Evolutionary conservation across 371 early-diverging fungal genomes (phyloP).

Genomic region (Zychaea mexicana): DNA sequence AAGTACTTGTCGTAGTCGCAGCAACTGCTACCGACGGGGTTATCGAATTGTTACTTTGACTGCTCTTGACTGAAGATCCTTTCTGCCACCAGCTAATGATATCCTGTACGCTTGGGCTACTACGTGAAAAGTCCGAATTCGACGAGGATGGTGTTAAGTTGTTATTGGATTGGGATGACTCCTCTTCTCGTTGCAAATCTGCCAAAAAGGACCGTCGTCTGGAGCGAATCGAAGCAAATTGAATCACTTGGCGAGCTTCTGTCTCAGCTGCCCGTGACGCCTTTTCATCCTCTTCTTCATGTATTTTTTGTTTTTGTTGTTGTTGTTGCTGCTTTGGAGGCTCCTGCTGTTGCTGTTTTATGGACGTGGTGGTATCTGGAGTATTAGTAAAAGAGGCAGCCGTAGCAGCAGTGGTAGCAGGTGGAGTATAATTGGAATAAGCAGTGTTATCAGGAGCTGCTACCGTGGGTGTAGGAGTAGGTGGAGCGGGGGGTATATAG

Average conservation of each 20-base stretch:
- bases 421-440: too few species aligned
- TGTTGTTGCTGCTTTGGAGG: neutral
- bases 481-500: neutral
- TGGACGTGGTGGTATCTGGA: neutral
- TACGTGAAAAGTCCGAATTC: neutral
- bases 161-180: neutral
- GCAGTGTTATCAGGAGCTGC: conserved; percentile 23
- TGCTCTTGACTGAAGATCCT: conserved; percentile 6
- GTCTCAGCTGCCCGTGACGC: neutral
- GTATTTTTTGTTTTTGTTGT: neutral
- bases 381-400: too few species aligned
- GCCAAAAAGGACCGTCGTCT: conserved; percentile 11
- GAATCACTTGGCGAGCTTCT: conserved; percentile 7
- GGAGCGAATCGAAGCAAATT: conserved; percentile 11
- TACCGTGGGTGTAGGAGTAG: conserved; percentile 14
- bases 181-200: neutral
- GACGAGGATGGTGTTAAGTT: neutral
- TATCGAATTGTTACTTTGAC: neutral
- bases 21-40: neutral
- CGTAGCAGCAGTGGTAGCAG: too few species aligned
- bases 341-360: neutral
- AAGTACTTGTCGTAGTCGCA: too few species aligned
- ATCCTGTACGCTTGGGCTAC: conserved; percentile 7
- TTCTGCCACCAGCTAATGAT: conserved; percentile 20
- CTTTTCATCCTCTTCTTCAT: neutral